These are phyloP conservation scores for Aspergillus spinulosporus DNA, from an alignment of 2,329 filamentous ascomycete genomes.

Conservation along the genomic window DNA sequence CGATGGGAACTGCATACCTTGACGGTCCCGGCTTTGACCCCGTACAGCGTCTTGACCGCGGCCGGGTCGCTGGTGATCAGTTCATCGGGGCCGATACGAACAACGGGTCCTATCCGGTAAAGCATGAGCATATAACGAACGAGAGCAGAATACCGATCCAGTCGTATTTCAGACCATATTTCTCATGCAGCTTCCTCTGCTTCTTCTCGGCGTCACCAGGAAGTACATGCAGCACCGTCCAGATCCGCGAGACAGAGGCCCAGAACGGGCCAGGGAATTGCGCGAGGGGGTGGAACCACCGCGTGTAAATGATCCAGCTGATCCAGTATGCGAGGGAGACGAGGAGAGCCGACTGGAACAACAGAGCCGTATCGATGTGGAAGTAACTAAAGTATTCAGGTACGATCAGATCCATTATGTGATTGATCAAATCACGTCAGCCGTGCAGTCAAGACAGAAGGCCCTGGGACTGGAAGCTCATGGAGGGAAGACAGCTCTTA, in stretches of 20 bases:
- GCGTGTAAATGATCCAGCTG: slow-evolving; percentile 29
- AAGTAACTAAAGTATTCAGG: too few species aligned
- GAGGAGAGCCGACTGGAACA: background rate
- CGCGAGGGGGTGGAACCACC: slow-evolving; percentile 23
- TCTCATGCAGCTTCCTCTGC: slow-evolving; percentile 21
- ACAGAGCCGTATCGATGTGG: background rate
- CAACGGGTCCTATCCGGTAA: slow-evolving; percentile 17
- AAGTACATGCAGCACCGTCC: slow-evolving; percentile 26
- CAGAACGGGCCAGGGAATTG: slow-evolving; percentile 26
- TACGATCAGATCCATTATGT: too few species aligned
- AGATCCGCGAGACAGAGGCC: slow-evolving; percentile 28
- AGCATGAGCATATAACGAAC: background rate
- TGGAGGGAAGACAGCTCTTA: too few species aligned
- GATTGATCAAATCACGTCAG: too few species aligned
- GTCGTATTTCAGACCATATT: slow-evolving; percentile 15
- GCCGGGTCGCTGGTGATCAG: slow-evolving; percentile 26
- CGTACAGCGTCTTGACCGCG: slow-evolving; percentile 28
- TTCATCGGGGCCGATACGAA: slow-evolving; percentile 28
- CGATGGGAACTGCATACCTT: slow-evolving; percentile 11
- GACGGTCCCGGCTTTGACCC: slow-evolving; percentile 17
- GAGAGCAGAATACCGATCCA: too few species aligned
- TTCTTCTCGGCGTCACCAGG: slow-evolving; percentile 26
- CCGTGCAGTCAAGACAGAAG: too few species aligned
- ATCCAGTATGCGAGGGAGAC: slow-evolving; percentile 11
- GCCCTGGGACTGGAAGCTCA: too few species aligned